These are phyloP conservation scores for Tripterygium wilfordii DNA, from an alignment of 177 flowering plant genomes.

Conservation along the genomic window DNA sequence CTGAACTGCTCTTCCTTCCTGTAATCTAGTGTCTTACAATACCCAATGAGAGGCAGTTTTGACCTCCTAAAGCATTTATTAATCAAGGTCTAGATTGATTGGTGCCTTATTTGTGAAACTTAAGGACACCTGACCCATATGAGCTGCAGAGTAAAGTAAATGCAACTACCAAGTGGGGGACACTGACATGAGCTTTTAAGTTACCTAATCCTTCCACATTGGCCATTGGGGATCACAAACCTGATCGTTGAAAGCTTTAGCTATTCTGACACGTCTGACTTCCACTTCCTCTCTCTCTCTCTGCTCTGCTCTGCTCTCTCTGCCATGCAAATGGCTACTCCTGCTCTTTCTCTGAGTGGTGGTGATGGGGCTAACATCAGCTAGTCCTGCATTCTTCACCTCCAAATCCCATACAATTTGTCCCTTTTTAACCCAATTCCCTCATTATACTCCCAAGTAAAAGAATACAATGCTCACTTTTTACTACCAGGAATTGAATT, in stretches of 20 bases:
- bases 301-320: conserved; percentile 14
- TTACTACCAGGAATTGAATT: neutral
- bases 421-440: conserved; percentile 19
- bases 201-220: conserved; percentile 15
- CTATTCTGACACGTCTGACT: neutral
- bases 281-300: conserved; percentile 3
- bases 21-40: too few species aligned
- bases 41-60: too few species aligned
- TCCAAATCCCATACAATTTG: conserved; percentile 38
- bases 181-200: too few species aligned
- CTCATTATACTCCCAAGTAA: conserved; percentile 15
- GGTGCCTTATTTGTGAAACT: too few species aligned
- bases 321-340: conserved; percentile 19
- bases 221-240: conserved; percentile 1
- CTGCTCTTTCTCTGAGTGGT: conserved; percentile 11
- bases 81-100: too few species aligned
- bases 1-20: too few species aligned
- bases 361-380: conserved; percentile 31
- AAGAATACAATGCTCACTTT: conserved; percentile 7
- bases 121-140: neutral
- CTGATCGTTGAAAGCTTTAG: neutral
- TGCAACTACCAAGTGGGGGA: too few species aligned
- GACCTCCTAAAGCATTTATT: too few species aligned
- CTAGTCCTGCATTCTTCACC: conserved; percentile 23
- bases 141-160: too few species aligned